Base-by-base conservation (phyloP, 2,329 filamentous ascomycete species). In the Dryadomyces quercus-mongolicae region DNA sequence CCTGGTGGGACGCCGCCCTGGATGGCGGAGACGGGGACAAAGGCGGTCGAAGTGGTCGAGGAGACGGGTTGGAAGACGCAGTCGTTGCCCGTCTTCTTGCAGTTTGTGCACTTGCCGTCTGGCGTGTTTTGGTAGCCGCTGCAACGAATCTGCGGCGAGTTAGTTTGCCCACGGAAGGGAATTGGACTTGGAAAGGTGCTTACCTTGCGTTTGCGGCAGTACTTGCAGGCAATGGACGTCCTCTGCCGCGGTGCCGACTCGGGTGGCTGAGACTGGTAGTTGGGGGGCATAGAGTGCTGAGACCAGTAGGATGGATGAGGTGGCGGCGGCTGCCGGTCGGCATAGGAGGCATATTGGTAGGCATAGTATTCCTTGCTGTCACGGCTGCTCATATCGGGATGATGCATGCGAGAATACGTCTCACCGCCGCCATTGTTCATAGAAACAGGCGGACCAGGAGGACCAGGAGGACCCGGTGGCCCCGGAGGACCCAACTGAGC, bases 201-300 rank as follows among this genome's bases (percentile, higher is more conserved):
- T 42, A 81, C 78, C 74, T 82, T 82, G 63, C 78, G 70, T 64
- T 80, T 79, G n/a, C 78, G 68, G 62, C 78, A 82, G 58, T 82
- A 82, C 53, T 75, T 71, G 62, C 78, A 82, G 4, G 78, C 78
- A 59, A 81, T 81, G 0, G 77, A 80, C 1, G 78, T 81, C 34
- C 78, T 70, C 63, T 81, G 78, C 21, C 78, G 69, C 1, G 78
- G 78, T 3, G 78, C 78, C 20, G 76, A 73, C 61, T 78, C 76
- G 12, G 68, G 65, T 40, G 69, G 65, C 31, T 63, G 65, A 20
- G 61, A 67, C 43, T 66, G 69, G 18, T 67, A 65, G 36, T 60
- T 64, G 3, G 56, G 58, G 59, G 65, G 42, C 59, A 60, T 58
- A 8, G 55, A 47, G 38, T 55, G 54, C 49, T 53, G 58, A 0